Conservation (phyloP, 768 basidiomycete species). For the Punctularia strigosozonata region DNA sequence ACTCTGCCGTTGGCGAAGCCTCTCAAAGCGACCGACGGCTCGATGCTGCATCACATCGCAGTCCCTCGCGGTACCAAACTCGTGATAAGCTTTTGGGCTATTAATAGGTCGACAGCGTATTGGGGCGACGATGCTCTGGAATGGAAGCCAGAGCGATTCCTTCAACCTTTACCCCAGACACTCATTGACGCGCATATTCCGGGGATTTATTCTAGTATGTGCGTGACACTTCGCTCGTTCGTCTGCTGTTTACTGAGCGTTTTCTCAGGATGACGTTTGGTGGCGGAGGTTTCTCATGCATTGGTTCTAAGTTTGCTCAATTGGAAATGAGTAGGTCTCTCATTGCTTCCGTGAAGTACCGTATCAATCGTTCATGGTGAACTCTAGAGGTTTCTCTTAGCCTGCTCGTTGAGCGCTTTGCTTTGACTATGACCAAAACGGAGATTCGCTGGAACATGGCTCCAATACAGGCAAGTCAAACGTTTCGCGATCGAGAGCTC, state of each 20-base stretch:
- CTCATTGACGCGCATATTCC: slow-evolving; percentile 1
- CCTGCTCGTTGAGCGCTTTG: slow-evolving; percentile 22
- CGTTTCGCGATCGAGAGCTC: too few relatives aligned
- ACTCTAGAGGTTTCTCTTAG: slow-evolving; percentile 27
- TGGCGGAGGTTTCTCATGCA: slow-evolving; percentile 3
- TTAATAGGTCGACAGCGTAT: background rate
- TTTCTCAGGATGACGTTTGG: background rate
- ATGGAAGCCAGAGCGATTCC: slow-evolving; percentile 8
- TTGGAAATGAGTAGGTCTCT: slow-evolving; percentile 9
- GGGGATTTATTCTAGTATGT: slow-evolving; percentile 6
- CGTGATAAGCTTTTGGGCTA: background rate
- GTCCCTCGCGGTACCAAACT: slow-evolving; percentile 1
- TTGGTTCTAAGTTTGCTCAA: slow-evolving; percentile 9
- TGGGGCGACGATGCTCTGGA: slow-evolving; percentile 8
- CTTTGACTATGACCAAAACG: slow-evolving; percentile 22
- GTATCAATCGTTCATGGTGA: background rate
- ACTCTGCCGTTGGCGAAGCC: slow-evolving; percentile 3
- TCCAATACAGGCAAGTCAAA: too few relatives aligned
- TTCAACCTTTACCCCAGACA: slow-evolving; percentile 3
- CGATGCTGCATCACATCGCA: background rate
- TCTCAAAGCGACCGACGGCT: slow-evolving; percentile 1
- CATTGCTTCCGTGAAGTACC: too few relatives aligned
- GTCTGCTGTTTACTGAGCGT: too few relatives aligned
- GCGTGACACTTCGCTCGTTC: too few relatives aligned
- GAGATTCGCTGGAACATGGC: slow-evolving; percentile 35